Evolutionary conservation across 1,139 yeast species (phyloP), one percentile per base, ranked within the genome.

Genomic region (Taphrina flavorubra): DNA sequence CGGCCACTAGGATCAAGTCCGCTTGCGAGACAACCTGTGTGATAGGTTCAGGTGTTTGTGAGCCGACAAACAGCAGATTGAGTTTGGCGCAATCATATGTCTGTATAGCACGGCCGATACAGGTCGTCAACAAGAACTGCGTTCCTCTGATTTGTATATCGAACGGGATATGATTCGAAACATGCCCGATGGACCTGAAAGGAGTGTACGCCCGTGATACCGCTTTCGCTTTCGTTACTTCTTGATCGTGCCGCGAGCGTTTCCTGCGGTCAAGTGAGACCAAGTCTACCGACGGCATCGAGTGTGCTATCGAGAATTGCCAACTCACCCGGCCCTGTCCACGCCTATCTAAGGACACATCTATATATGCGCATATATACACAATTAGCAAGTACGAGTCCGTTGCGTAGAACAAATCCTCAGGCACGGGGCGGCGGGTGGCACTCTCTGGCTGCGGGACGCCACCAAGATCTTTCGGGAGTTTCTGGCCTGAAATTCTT

Each of bases 61-160:
- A 90, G 1, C 97, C 90, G 11, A 94, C 96, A 79, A 94, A 95
- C 49, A 94, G 80, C 72, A 94, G 81, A 74, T 90, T 96, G 72
- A 94, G 82, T 6, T 90, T 91, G 55, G 72, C 64, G 53, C 72
- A 97, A 80, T 94, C 99, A 76, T 90, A 95, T 49, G 94, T 90
- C 78, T 94, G 99, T 79, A 94, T 91, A 0, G 95, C 85, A 70
- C 86, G 83, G 5, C 97, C 99, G 37, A 94, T 97, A 47, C 91
- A 87, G 0, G 99, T 92, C 13, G 90, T 96, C 60, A 91, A 86
- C 74, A 92, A 89, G 75, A 89, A 92, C 0, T 96, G 87, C 18
- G 90, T 84, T 69, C 99, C 99, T 70, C 94, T 82, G 0, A 94
- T 86, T 40, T 98, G 96, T 44, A 92, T 81, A 11, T 97, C 91